Conservation (phyloP, 129 eudicot genomes). For the Sambucus nigra region DNA sequence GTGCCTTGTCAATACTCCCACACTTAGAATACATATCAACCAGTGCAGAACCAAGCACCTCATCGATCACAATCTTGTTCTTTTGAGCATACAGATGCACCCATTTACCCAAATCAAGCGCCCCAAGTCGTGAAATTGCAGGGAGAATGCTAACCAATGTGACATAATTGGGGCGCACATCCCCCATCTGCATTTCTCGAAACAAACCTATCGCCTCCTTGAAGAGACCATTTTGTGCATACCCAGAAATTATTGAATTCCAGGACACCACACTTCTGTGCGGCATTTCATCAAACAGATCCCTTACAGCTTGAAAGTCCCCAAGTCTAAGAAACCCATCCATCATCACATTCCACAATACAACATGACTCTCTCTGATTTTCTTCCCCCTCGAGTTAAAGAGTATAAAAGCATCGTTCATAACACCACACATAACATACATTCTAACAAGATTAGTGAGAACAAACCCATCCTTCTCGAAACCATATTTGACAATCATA, state of each 20-base stretch:
- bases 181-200: constrained; percentile 40
- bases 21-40: constrained; percentile 60
- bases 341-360: constrained; percentile 46
- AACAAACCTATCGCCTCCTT: constrained; percentile 31
- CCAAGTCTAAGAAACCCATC: constrained; percentile 37
- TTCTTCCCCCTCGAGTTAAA: constrained; percentile 12
- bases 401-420: constrained; percentile 23
- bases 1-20: constrained; percentile 43
- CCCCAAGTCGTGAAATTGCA: constrained; percentile 38
- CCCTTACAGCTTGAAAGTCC: constrained; percentile 21
- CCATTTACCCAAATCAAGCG: constrained; percentile 45
- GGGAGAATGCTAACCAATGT: constrained; percentile 34
- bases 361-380: constrained; percentile 13
- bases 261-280: constrained; percentile 42
- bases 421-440: constrained; percentile 39
- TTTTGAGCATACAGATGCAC: constrained; percentile 33
- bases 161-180: constrained; percentile 28
- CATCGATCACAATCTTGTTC: constrained; percentile 25
- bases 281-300: constrained; percentile 37
- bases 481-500: constrained; percentile 22
- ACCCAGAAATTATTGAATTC: constrained; percentile 52
- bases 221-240: constrained; percentile 32
- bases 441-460: constrained; percentile 37
- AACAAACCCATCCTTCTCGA: constrained; percentile 38
- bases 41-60: constrained; percentile 41